These are phyloP conservation scores for Starmerella stigmatis DNA, from an alignment of 805 yeast genomes.

Conservation along the genomic window DNA sequence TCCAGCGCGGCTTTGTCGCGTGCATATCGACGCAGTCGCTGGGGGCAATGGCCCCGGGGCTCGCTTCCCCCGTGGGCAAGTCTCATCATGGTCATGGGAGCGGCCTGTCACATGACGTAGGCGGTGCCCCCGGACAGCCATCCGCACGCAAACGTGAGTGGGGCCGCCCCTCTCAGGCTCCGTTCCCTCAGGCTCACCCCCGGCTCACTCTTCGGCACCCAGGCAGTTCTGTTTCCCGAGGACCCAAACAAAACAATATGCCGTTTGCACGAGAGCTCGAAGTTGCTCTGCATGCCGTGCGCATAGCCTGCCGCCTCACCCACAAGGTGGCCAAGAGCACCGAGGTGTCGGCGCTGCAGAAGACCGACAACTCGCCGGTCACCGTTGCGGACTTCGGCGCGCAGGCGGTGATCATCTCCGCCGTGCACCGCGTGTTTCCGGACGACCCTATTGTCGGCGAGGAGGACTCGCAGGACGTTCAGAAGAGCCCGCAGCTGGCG, in stretches of 20 bases:
- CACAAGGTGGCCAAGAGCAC: slow-evolving; percentile 37
- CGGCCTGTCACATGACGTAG: too few relatives aligned
- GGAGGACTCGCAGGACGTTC: slow-evolving; percentile 68
- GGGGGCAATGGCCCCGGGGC: too few relatives aligned
- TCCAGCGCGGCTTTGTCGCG: too few relatives aligned
- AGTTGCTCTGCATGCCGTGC: slow-evolving; percentile 83
- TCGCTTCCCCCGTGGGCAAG: too few relatives aligned
- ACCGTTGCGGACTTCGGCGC: slow-evolving; percentile 93
- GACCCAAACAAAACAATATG: background rate
- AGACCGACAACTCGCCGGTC: slow-evolving; percentile 86
- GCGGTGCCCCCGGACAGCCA: too few relatives aligned
- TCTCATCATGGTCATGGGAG: too few relatives aligned
- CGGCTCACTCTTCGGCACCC: too few relatives aligned
- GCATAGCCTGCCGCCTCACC: slow-evolving; percentile 73
- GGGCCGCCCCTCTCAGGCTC: too few relatives aligned
- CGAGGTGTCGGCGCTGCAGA: slow-evolving; percentile 41
- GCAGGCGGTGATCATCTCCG: slow-evolving; percentile 82
- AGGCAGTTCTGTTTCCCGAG: too few relatives aligned
- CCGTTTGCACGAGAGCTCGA: slow-evolving; percentile 42
- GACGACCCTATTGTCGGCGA: slow-evolving; percentile 85
- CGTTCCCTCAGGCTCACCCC: too few relatives aligned
- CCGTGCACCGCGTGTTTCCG: slow-evolving; percentile 71
- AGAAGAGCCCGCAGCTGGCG: slow-evolving; percentile 41
- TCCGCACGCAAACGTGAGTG: too few relatives aligned
- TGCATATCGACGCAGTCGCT: too few relatives aligned